phyloP scores from a whole-genome alignment of 345 rosid genomes.

The Trapa bicornis region DNA sequence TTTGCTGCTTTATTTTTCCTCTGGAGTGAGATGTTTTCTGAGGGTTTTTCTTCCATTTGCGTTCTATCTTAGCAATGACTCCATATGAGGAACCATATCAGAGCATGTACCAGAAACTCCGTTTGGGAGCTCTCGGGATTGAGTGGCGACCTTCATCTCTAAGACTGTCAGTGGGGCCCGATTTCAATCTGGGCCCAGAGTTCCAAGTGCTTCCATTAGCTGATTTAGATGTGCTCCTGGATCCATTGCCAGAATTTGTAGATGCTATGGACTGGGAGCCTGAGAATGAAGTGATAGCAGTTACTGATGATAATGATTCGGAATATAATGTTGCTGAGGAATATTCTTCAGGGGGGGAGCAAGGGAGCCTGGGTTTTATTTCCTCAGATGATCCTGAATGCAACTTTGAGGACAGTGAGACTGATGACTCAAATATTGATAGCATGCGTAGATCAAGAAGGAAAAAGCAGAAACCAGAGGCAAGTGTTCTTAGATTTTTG shows the following conservation, averaged over 20 bases:
- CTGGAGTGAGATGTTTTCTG: conserved; percentile 8
- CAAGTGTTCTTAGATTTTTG: conserved; percentile 16
- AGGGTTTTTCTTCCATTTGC: conserved; percentile 11
- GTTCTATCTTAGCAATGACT: conserved; percentile 49
- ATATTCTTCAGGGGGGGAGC: conserved; percentile 56
- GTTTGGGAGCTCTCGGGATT: conserved; percentile 77
- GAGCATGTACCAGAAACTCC: conserved; percentile 84
- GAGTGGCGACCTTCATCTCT: conserved; percentile 83
- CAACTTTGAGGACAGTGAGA: conserved; percentile 50
- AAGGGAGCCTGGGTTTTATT: conserved; percentile 44
- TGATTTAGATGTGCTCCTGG: conserved; percentile 61
- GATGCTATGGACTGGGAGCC: conserved; percentile 96
- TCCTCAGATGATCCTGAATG: conserved; percentile 55
- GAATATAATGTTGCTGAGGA: conserved; percentile 88
- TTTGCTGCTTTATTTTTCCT: conserved; percentile 1
- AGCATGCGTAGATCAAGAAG: conserved; percentile 56
- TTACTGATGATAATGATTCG: conserved; percentile 85
- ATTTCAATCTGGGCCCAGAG: conserved; percentile 71
- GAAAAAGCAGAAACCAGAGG: conserved; percentile 60
- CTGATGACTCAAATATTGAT: conserved; percentile 46
- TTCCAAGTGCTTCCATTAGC: conserved; percentile 79
- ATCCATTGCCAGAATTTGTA: conserved; percentile 72
- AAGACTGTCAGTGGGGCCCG: conserved; percentile 76
- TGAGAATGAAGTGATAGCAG: conserved; percentile 41
- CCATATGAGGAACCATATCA: conserved; percentile 96